phyloP scores from a whole-genome alignment of 2,329 filamentous ascomycete species.

The Pseudogymnoascus pannorum region DNA sequence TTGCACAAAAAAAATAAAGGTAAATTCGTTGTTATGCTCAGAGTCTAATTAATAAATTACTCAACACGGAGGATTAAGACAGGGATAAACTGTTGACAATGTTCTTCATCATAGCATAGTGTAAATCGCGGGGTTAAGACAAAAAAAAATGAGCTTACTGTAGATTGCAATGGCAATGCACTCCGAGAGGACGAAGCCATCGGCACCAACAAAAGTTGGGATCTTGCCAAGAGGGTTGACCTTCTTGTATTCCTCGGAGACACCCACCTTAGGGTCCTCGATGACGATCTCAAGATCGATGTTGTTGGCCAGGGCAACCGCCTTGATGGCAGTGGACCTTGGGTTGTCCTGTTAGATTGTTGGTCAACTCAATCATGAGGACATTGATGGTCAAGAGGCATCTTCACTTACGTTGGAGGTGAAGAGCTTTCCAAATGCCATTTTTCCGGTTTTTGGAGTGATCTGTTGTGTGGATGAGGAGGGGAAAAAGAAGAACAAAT shows the following conservation, averaged over 20 bases:
- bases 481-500: constrained; percentile 2
- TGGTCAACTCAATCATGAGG: constrained; percentile 15
- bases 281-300: constrained; percentile 83
- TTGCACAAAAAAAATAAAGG: constrained; percentile 11
- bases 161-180: constrained; percentile 94
- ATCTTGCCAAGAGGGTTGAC: constrained; percentile 84
- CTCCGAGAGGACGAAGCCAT: constrained; percentile 87
- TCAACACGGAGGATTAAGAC: constrained; percentile 92
- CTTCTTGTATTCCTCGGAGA: constrained; percentile 72
- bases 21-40: constrained; percentile 44
- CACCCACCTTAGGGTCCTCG: constrained; percentile 56
- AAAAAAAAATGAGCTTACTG: constrained; percentile 56
- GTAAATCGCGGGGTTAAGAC: constrained; percentile 12
- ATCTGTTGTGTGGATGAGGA: constrained; percentile 9
- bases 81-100: constrained; percentile 92
- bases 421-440: constrained; percentile 98
- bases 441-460: constrained; percentile 39
- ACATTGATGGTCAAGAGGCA: constrained; percentile 22
- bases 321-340: constrained; percentile 80
- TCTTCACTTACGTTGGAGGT: constrained; percentile 59
- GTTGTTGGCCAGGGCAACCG: constrained; percentile 95
- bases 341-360: constrained; percentile 63
- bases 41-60: constrained; percentile 66
- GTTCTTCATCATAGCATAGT: constrained; percentile 36
- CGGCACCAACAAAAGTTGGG: constrained; percentile 84